Conservation (phyloP, 306 rosid genomes). For the Leucaena leucocephala region DNA sequence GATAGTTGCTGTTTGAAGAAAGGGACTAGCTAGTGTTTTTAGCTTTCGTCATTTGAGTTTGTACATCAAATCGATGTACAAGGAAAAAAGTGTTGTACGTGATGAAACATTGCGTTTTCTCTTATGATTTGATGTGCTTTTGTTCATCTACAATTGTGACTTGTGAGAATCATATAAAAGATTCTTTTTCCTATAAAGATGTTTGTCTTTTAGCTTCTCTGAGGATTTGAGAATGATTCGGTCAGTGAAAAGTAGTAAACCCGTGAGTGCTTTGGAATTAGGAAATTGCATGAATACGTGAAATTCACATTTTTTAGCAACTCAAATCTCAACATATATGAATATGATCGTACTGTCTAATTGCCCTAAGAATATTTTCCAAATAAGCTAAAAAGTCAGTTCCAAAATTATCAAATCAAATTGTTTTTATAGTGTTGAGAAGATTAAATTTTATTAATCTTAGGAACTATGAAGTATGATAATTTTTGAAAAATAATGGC, state of each 20-base stretch:
- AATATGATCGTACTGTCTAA: no score
- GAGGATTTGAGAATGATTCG: slow-evolving; percentile 36
- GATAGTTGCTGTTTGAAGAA: slow-evolving; percentile 3
- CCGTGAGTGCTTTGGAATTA: slow-evolving; percentile 42
- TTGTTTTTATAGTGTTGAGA: no score
- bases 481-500: background rate
- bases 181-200: background rate
- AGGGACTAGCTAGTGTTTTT: background rate
- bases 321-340: no score
- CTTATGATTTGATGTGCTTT: no score
- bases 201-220: slow-evolving; percentile 33
- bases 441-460: background rate
- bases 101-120: background rate
- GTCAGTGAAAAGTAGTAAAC: background rate
- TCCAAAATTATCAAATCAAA: no score
- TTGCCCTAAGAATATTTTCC: no score
- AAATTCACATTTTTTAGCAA: background rate
- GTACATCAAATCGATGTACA: slow-evolving; percentile 17
- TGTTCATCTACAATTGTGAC: background rate
- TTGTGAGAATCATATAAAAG: background rate
- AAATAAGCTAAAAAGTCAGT: no score
- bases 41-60: slow-evolving; percentile 29
- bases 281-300: slow-evolving; percentile 32
- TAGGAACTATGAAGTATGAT: background rate
- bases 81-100: background rate